Base-by-base conservation (phyloP, 768 basidiomycete species). In the Termitomyces sp. region DNA sequence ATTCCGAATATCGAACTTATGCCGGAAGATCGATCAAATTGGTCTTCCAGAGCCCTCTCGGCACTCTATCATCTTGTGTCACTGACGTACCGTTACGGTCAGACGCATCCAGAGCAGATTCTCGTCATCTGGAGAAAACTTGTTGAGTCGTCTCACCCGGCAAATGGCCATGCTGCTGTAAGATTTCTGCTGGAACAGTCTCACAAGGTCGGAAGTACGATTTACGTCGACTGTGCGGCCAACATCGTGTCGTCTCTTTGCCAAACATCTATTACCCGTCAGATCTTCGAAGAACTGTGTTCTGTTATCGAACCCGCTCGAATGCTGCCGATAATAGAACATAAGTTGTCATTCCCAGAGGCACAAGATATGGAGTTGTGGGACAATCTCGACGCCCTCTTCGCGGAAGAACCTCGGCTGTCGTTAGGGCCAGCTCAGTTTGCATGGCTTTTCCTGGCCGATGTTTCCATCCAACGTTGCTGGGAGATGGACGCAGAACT, bases 181-280 rank as follows among this genome's bases (percentile, higher is more conserved):
- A 81, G 87, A 31, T 98, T 93, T 70, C 76, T 98, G 3, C 76
- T 96, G 36, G 92, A 94, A 62, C 92, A 96, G 65, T 90, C 92
- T 1, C 85, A 88, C 61, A 90, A 88, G 69, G 86, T 94, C 44
- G 87, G 89, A 39, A 93, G 84, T 61, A 78, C 81, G 5, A 81
- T 84, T 16, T 95, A 92, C 70, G 81, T 96, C 58, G 77, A 77
- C 45, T 90, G 90, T 65, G 89, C 90, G 1, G 83, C 88, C 45
- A 87, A 87, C 61, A 84, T 95, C 53, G 82, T 96, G 22, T 88
- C 92, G 0, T 94, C 86, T 63, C 78, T 98, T 7, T 91, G 90
- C 53, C 87, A 90, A 56, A 90, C 89, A 26, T 76, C 78, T 16
- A 81, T 86, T 16, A 92, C 90, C 4, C 77, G 81, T 6, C 77